These are phyloP conservation scores for Cornus suecica DNA, from an alignment of 148 eudicot species.

Conservation along the genomic window DNA sequence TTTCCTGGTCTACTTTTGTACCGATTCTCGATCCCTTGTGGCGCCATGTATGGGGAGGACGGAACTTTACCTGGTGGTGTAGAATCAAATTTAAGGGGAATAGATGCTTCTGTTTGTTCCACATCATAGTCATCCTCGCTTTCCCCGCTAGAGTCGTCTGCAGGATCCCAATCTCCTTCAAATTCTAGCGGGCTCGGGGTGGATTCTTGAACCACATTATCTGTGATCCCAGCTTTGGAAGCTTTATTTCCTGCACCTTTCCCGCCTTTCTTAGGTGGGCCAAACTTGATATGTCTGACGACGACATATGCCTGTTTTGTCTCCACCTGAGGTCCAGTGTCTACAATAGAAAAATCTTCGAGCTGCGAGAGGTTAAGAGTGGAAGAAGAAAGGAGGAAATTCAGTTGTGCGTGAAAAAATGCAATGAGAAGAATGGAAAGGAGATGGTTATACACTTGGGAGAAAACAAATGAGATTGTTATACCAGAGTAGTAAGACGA, in stretches of 20 bases:
- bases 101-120: conserved; percentile 12
- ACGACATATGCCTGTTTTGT: conserved; percentile 48
- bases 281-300: conserved; percentile 73
- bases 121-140: conserved; percentile 19
- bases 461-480: not conserved
- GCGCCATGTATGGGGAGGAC: not conserved
- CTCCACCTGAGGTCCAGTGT: conserved; percentile 59
- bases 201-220: not conserved
- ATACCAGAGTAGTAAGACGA: conserved; percentile 54
- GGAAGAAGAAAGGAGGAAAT: not conserved
- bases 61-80: conserved; percentile 16
- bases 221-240: conserved; percentile 14
- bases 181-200: conserved; percentile 3
- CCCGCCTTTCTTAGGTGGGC: conserved; percentile 62
- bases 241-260: conserved; percentile 50
- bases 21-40: not conserved
- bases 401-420: not conserved
- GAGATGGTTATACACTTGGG: too few species aligned
- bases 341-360: conserved; percentile 61
- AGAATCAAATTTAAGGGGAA: conserved; percentile 13
- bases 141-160: conserved; percentile 27
- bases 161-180: conserved; percentile 13
- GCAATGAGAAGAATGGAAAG: not conserved
- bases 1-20: too few species aligned
- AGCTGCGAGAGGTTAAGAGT: conserved; percentile 34